A percentile compares a stretch with the other conserved stretches of the same genome.
phyloP scores from a whole-genome alignment of 2,329 filamentous ascomycete species.

The Phyllosticta paracitricarpa region DNA sequence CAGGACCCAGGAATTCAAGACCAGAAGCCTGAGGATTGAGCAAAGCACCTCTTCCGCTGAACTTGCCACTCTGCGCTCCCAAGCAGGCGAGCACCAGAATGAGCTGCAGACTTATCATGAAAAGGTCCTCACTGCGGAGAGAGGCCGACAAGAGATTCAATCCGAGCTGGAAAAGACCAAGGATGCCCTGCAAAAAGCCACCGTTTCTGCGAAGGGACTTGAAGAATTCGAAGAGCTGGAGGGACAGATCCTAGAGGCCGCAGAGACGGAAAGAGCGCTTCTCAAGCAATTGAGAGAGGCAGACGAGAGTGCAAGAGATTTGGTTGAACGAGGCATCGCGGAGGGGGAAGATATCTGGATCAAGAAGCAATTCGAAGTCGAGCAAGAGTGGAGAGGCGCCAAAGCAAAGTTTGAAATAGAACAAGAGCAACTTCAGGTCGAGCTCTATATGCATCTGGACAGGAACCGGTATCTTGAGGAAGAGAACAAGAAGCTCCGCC shows the following conservation, averaged over 20 bases:
- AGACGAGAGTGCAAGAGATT: neutral
- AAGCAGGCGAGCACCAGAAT: neutral
- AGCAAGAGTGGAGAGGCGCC: neutral
- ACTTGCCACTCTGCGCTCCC: neutral
- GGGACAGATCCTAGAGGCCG: neutral
- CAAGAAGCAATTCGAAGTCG: neutral
- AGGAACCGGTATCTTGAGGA: neutral
- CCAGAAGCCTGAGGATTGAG: neutral
- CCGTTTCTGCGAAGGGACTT: neutral
- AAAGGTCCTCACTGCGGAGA: neutral
- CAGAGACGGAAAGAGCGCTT: neutral
- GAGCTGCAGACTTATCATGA: neutral
- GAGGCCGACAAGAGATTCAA: neutral
- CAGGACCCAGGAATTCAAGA: neutral
- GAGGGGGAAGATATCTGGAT: neutral
- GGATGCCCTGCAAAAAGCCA: neutral
- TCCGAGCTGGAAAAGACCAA: neutral
- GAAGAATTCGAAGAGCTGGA: neutral
- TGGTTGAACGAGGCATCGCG: neutral
- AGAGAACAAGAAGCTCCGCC: neutral
- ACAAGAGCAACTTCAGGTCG: neutral
- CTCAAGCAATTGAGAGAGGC: neutral
- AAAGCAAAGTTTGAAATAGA: neutral
- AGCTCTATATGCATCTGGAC: neutral
- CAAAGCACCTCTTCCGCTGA: neutral